Base-by-base conservation (phyloP, 169 alveolate species). In the Cryptosporidium sp. region DNA sequence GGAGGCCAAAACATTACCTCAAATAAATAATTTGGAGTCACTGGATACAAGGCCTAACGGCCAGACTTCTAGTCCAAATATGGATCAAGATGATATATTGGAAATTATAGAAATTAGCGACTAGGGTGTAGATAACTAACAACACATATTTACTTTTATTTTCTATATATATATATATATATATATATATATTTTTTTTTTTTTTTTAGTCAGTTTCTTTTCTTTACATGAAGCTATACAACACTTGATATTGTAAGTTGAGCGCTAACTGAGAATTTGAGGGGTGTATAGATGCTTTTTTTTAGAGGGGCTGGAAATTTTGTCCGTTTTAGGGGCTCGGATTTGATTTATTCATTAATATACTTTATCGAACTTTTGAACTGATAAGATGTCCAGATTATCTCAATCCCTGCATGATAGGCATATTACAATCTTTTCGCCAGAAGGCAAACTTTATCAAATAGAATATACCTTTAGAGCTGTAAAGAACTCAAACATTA, bases 391-490 rank as follows among this genome's bases (percentile, higher is more conserved):
- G 97, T 94, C 96, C 44, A 85, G 97, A 86, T 93, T 93, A 62
- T 93, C 97, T 26, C 97, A 95, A 70, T 91, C 96, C 44, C 94
- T 92, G 69, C 96, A 96, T 84, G 99, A 97, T 85, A 92, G 98
- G 70, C 98, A 96, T 87, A 96, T 97, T 42, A 95, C 99, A 51
- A 97, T 98, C 71, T 98, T 98, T 94, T 97, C 99, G 18, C 99
- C 99, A 33, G 99, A 98, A 70, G 99, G 99, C n/a, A 96, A 97
- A 91, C 93, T 98, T 58, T 98, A 97, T 69, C 98, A 98, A 93
- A 96, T 98, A 94, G 99, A 98, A 94, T 98, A 98, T 91, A 98
- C 99, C 14, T 96, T 97, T 91, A 97, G 96, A 93, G 99, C 99
- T n/a, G 99, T 98, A 21, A 96, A 97, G 87, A 95, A 94, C 80